These are phyloP conservation scores for Dactylonectria macrodidyma DNA, from an alignment of 2,329 filamentous ascomycete genomes.

Conservation along the genomic window DNA sequence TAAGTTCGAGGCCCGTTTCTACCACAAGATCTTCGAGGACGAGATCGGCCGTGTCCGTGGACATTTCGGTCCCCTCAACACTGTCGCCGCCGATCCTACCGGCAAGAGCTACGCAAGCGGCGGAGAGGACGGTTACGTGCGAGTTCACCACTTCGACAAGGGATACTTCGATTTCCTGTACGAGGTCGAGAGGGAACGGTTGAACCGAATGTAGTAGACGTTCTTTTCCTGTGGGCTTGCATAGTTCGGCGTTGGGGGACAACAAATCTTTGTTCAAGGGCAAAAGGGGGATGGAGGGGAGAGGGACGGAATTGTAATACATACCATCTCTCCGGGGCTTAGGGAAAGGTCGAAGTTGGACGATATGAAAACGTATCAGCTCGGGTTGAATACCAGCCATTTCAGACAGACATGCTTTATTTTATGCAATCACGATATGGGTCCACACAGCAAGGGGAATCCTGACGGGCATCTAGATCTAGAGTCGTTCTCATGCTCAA, in stretches of 20 bases:
- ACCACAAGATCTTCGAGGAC: slow-evolving; percentile 99
- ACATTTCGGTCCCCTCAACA: slow-evolving; percentile 98
- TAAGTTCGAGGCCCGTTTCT: slow-evolving; percentile 99
- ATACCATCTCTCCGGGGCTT: slow-evolving; percentile 50
- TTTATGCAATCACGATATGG: slow-evolving; percentile 42
- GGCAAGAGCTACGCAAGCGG: slow-evolving; percentile 95
- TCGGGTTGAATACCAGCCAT: slow-evolving; percentile 31
- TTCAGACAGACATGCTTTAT: slow-evolving; percentile 37
- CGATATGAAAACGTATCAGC: slow-evolving; percentile 41
- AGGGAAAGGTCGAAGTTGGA: slow-evolving; percentile 47
- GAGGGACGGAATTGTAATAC: slow-evolving; percentile 49
- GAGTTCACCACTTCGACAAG: slow-evolving; percentile 98
- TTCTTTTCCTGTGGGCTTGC: slow-evolving; percentile 58
- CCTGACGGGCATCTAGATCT: slow-evolving; percentile 37
- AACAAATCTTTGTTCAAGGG: slow-evolving; percentile 51
- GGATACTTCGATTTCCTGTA: slow-evolving; percentile 99
- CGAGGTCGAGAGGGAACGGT: slow-evolving; percentile 92
- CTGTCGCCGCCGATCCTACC: slow-evolving; percentile 91
- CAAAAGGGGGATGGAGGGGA: slow-evolving; percentile 45
- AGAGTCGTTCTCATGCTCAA: slow-evolving; percentile 42
- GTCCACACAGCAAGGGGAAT: slow-evolving; percentile 31
- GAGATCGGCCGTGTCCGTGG: slow-evolving; percentile 97
- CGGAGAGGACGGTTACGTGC: slow-evolving; percentile 98
- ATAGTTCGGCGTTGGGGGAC: slow-evolving; percentile 59
- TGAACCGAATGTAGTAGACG: slow-evolving; percentile 61